Evolutionary conservation across 129 eudicot species (phyloP).

Genomic region (Flaveria trinervia): DNA sequence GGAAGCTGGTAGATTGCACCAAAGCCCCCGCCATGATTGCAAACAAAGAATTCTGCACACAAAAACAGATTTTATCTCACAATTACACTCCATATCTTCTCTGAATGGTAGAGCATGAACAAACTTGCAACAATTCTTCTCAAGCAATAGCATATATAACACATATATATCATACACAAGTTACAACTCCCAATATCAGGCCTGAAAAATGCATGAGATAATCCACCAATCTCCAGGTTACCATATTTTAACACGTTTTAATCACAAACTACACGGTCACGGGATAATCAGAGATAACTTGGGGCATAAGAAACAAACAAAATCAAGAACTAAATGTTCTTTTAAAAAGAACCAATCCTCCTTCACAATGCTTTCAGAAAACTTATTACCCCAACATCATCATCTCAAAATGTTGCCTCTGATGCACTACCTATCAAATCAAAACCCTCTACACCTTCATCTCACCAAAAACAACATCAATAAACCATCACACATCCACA

Average conservation of each 20-base stretch:
- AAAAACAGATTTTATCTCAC: not conserved
- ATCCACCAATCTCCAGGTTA: slow-evolving; percentile 11
- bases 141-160: not conserved
- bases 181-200: too few species aligned
- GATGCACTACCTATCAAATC: not conserved
- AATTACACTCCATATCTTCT: slow-evolving; percentile 5
- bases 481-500: not conserved
- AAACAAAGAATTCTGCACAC: slow-evolving; percentile 25
- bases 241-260: not conserved
- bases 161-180: not conserved
- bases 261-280: not conserved
- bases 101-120: not conserved
- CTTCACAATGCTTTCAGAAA: not conserved
- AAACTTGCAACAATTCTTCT: slow-evolving; percentile 9
- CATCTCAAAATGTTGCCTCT: not conserved
- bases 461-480: slow-evolving; percentile 5
- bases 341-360: not conserved
- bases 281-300: too few species aligned
- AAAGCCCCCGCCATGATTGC: slow-evolving; percentile 76
- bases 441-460: not conserved
- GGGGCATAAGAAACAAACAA: not conserved
- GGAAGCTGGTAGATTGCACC: slow-evolving; percentile 73
- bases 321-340: slow-evolving; percentile 7
- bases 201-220: not conserved
- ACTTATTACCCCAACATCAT: not conserved